Conservation (phyloP, 177 flowering plant species). For the Vitis hybrid region DNA sequence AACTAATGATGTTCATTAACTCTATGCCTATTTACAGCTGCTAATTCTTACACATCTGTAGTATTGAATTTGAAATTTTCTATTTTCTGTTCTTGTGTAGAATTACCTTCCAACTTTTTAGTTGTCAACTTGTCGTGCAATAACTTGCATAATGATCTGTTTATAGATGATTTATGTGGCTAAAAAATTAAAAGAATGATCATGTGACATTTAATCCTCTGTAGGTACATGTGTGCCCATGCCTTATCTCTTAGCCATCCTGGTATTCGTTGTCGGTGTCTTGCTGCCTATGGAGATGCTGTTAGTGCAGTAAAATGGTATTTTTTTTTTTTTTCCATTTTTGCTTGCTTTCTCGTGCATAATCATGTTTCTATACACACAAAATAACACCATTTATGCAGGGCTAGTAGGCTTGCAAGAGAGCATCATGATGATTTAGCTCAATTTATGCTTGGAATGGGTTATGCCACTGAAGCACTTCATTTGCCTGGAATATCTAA, state of each 20-base stretch:
- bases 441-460: slow-evolving; percentile 98
- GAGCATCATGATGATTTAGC: slow-evolving; percentile 99
- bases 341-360: not conserved
- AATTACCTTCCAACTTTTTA: not conserved
- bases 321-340: not conserved
- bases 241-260: slow-evolving; percentile 96
- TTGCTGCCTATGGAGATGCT: slow-evolving; percentile 99
- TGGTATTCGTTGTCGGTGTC: slow-evolving; percentile 98
- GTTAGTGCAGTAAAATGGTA: slow-evolving; percentile 99
- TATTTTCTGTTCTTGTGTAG: not conserved
- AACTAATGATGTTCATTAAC: too few species aligned
- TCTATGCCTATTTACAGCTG: too few species aligned
- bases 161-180: not conserved
- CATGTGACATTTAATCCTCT: not conserved
- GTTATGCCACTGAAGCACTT: slow-evolving; percentile 97
- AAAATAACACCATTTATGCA: slow-evolving; percentile 27
- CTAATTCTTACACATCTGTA: too few species aligned
- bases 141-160: not conserved
- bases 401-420: slow-evolving; percentile 99
- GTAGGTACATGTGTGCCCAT: slow-evolving; percentile 95
- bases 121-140: too few species aligned
- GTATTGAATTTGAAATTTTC: too few species aligned
- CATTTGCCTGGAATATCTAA: slow-evolving; percentile 99
- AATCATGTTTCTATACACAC: not conserved
- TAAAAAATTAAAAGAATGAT: not conserved